Evolutionary conservation across 306 rosid species (phyloP).

Genomic region (Trifolium pratense): DNA sequence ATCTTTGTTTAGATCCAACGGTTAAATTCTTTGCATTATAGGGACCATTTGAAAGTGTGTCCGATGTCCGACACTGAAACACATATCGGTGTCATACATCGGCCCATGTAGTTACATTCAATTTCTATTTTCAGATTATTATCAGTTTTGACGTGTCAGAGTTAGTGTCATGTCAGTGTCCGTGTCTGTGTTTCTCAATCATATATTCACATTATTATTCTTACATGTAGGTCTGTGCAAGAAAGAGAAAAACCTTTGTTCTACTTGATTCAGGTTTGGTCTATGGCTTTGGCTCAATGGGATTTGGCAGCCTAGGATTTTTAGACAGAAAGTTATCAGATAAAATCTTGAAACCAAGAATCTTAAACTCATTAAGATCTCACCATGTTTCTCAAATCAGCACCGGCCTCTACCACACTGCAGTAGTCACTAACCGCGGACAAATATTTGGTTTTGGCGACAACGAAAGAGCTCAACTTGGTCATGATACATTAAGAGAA

Average conservation of each 20-base stretch:
- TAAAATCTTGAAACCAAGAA: slow-evolving; percentile 68
- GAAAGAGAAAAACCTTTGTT: slow-evolving; percentile 90
- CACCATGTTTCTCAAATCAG: slow-evolving; percentile 87
- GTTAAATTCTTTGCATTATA: neutral
- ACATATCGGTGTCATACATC: neutral
- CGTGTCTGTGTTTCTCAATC: neutral
- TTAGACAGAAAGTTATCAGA: slow-evolving; percentile 71
- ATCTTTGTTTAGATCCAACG: slow-evolving; percentile 22
- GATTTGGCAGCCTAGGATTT: slow-evolving; percentile 96
- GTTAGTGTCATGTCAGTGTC: neutral
- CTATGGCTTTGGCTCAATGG: slow-evolving; percentile 90
- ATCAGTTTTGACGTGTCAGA: too few relatives aligned
- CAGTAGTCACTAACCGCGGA: slow-evolving; percentile 71
- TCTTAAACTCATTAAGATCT: slow-evolving; percentile 68
- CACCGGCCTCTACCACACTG: slow-evolving; percentile 86
- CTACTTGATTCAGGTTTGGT: slow-evolving; percentile 74
- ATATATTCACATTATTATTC: slow-evolving; percentile 7
- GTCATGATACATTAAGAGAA: slow-evolving; percentile 75
- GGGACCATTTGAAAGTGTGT: neutral
- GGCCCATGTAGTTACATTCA: neutral
- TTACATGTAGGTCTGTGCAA: slow-evolving; percentile 76
- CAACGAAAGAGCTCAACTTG: slow-evolving; percentile 91
- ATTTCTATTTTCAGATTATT: too few relatives aligned
- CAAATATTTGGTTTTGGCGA: slow-evolving; percentile 88
- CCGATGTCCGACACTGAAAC: neutral